phyloP scores from a whole-genome alignment of 2,329 filamentous ascomycete genomes.

The Coniella lustricola region DNA sequence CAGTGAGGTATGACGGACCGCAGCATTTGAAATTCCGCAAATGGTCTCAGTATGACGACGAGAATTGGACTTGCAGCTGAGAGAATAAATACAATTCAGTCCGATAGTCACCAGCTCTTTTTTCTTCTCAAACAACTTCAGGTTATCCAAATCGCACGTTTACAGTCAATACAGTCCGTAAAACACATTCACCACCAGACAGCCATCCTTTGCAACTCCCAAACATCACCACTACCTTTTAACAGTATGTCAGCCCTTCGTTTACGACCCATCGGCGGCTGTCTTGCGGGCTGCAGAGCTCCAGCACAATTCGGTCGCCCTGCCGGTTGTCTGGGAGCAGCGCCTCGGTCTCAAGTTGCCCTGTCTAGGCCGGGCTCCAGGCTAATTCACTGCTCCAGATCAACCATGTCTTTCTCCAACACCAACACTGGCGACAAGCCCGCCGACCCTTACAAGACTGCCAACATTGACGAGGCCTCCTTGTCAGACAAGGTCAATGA shows the following conservation, averaged over 20 bases:
- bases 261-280: background rate
- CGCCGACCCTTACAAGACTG: slow-evolving; percentile 68
- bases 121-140: too few relatives aligned
- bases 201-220: too few relatives aligned
- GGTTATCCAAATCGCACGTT: too few relatives aligned
- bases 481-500: slow-evolving; percentile 71
- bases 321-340: background rate
- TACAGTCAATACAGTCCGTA: too few relatives aligned
- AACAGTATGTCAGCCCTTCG: slow-evolving; percentile 10
- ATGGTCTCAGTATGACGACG: background rate
- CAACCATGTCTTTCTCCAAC: slow-evolving; percentile 42
- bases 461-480: slow-evolving; percentile 58
- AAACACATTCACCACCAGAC: too few relatives aligned
- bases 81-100: background rate
- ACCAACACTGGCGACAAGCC: slow-evolving; percentile 54
- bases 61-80: background rate
- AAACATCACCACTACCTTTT: background rate
- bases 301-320: background rate
- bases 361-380: background rate
- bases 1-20: slow-evolving; percentile 1
- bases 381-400: slow-evolving; percentile 6
- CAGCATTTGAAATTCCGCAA: background rate
- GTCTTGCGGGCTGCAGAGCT: background rate
- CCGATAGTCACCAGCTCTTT: too few relatives aligned
- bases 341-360: background rate